phyloP scores from a whole-genome alignment of 2,329 filamentous ascomycete genomes.

The Magnaporthiopsis rhizophila region DNA sequence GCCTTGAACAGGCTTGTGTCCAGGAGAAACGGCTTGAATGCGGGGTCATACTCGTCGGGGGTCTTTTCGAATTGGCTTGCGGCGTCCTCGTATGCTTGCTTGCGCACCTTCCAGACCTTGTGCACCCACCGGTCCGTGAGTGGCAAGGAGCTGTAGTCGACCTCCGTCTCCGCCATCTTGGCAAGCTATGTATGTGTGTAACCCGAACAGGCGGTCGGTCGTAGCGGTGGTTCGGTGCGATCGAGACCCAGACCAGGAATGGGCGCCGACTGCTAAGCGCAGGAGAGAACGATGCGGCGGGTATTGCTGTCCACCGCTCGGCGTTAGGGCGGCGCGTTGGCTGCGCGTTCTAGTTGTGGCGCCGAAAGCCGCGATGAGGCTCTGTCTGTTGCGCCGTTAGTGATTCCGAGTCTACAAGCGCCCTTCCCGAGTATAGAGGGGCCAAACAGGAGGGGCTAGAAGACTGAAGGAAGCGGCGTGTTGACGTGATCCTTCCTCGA shows the following conservation, averaged over 20 bases:
- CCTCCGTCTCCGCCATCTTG: constrained; percentile 71
- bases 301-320: not conserved
- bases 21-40: constrained; percentile 78
- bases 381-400: not conserved
- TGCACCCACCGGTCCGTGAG: constrained; percentile 74
- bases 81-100: constrained; percentile 89
- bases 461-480: not conserved
- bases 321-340: no score
- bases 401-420: not conserved
- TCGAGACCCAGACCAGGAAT: not conserved
- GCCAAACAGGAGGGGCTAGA: not conserved
- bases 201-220: no score
- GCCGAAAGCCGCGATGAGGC: no score
- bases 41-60: constrained; percentile 75
- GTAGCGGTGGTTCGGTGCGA: not conserved
- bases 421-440: not conserved
- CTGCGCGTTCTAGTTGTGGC: no score
- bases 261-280: not conserved
- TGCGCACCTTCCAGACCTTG: constrained; percentile 96
- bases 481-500: not conserved
- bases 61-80: constrained; percentile 79
- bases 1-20: constrained; percentile 86
- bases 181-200: no score
- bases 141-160: constrained; percentile 74
- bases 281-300: no score